Percentiles rank a stretch among this genome's conserved stretches.
phyloP scores from a whole-genome alignment of 345 rosid genomes.

The Erucastrum elatum region DNA sequence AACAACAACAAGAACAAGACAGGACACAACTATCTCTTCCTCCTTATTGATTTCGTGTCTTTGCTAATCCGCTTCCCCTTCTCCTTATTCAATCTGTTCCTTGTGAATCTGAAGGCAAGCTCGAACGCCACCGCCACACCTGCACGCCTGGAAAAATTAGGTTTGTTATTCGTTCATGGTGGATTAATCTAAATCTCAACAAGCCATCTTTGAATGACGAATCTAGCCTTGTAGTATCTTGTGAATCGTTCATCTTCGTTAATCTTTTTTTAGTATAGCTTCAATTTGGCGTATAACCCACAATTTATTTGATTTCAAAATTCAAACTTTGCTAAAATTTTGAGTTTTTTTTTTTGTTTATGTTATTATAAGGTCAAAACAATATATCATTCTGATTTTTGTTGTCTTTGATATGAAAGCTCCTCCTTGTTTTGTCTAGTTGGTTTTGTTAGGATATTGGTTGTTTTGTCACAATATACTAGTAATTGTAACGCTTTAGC shows the following conservation, averaged over 20 bases:
- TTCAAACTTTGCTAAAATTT: conserved; percentile 12
- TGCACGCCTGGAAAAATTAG: conserved; percentile 4
- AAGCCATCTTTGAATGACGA: neutral
- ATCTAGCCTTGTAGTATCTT: neutral
- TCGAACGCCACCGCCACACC: conserved; percentile 4
- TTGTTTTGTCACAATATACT: too few species aligned
- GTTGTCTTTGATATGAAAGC: neutral
- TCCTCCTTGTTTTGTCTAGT: neutral
- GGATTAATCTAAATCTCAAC: neutral
- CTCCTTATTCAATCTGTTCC: neutral
- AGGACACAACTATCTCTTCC: conserved; percentile 33
- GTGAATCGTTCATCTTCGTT: neutral
- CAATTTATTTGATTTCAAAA: neutral
- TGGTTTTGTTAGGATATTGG: neutral
- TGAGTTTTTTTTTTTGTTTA: neutral
- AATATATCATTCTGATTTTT: neutral
- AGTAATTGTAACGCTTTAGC: neutral
- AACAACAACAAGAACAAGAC: conserved; percentile 33
- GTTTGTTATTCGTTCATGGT: neutral
- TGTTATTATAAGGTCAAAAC: neutral
- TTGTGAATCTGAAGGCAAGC: conserved; percentile 33
- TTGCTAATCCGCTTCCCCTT: neutral
- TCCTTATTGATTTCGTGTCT: conserved; percentile 25
- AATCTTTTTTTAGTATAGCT: neutral
- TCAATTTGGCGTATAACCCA: neutral